Base-by-base conservation (phyloP, 441 rosid species). In the Macaranga tanarius region DNA sequence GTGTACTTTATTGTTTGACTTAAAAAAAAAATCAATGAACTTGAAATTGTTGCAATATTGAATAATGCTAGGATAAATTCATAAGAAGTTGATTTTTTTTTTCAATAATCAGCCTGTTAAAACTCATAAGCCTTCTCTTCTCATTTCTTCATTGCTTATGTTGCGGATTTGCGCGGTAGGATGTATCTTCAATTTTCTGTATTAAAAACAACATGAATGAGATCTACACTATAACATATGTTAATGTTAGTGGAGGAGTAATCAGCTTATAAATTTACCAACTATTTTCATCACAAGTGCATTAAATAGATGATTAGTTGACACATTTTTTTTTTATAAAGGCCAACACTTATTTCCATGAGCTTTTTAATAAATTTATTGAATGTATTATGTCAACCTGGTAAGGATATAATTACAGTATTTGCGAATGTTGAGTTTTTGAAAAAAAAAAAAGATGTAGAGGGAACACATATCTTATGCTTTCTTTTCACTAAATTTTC, bases 321-420 rank as follows among this genome's bases (percentile, higher is more conserved):
- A 38, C 8, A 4, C 31, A 54, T 44, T 19, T 34, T 34, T 34
- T 34, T 69, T 44, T 17, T 22, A 68, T 48, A 42, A 25, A 4
- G 28, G 34, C 58, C 38, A 38, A 50, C n/a, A n/a, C 42, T 47
- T 69, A 5, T 62, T 22, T 23, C 56, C 38, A 28, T n/a, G 55
- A 54, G 31, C 26, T 40, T 72, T 72, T 72, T 42, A 31, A 23
- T 44, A 55, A 19, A 25, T 55, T 57, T 42, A 54, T 45, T 40
- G 20, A 65, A 40, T 34, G 4, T 66, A 28, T 17, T 2, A 26
- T 64, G 17, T 45, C 26, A 8, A 10, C 38, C 38, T 22, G 20
- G 22, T 34, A 55, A 19, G 47, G 54, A 26, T 60, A 40, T 26
- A 31, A 60, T 17, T 60, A 42, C 12, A 42, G 47, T 42, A 42